Conservation (phyloP, 352 stramenopile genomes). For the Phytophthora multivora region DNA sequence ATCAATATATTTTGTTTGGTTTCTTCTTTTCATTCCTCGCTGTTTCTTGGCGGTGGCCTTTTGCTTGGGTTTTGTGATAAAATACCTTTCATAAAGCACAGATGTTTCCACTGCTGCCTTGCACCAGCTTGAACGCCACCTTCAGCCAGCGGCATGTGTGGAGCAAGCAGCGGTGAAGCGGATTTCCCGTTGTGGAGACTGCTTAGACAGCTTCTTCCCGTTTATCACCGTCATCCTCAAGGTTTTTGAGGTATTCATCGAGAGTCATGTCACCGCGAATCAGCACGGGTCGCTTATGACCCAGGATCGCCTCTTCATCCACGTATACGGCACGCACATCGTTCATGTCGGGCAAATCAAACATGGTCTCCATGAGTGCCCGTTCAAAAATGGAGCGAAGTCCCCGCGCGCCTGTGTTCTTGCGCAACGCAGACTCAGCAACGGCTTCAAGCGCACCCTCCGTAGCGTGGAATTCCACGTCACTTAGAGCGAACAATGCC, state of each 20-base stretch:
- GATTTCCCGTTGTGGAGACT: not conserved
- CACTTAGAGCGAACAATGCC: slow-evolving; percentile 95
- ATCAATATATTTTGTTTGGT: slow-evolving; percentile 32
- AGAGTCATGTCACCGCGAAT: slow-evolving; percentile 74
- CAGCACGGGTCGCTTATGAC: slow-evolving; percentile 90
- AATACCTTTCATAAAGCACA: slow-evolving; percentile 44
- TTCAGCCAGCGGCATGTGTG: slow-evolving; percentile 11
- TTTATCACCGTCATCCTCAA: slow-evolving; percentile 67
- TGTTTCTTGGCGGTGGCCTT: slow-evolving; percentile 14
- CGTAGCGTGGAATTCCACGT: slow-evolving; percentile 96
- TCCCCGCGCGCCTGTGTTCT: slow-evolving; percentile 96
- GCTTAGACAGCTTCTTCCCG: slow-evolving; percentile 59
- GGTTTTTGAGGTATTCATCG: slow-evolving; percentile 74
- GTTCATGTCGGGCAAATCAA: slow-evolving; percentile 92
- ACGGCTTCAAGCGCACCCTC: slow-evolving; percentile 95
- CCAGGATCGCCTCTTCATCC: slow-evolving; percentile 91
- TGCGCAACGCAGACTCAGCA: slow-evolving; percentile 90
- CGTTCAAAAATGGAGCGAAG: slow-evolving; percentile 95
- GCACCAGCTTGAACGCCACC: not conserved
- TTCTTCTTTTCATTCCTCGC: slow-evolving; percentile 27
- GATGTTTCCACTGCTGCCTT: slow-evolving; percentile 10
- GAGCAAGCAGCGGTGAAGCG: slow-evolving; percentile 2
- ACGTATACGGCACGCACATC: slow-evolving; percentile 95
- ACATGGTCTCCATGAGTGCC: slow-evolving; percentile 97
- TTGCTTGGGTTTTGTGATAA: slow-evolving; percentile 31